A percentile compares a stretch with the other conserved stretches of the same genome.
Evolutionary conservation across 139 green algal species (phyloP).

Genomic region (Picocystis salinarum): DNA sequence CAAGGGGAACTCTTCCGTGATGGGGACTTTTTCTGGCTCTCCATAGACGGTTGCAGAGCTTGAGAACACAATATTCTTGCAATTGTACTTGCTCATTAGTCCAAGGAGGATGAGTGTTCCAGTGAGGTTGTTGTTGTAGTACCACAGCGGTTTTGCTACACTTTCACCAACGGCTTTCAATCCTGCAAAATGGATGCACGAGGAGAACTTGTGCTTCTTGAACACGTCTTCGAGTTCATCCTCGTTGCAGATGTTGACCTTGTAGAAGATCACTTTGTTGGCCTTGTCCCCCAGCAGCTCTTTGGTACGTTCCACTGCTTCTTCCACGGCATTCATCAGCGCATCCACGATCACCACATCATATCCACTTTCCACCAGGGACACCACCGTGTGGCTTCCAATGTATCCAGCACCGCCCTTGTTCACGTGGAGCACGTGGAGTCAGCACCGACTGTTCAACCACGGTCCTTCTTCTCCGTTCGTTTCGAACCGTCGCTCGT

Average conservation of each 20-base stretch:
- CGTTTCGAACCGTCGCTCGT: no score
- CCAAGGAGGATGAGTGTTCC: constrained; percentile 68
- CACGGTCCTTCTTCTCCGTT: no score
- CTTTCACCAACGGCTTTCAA: constrained; percentile 85
- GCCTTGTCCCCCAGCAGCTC: constrained; percentile 51
- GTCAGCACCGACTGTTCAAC: no score
- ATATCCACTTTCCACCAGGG: background rate
- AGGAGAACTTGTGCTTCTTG: constrained; percentile 10
- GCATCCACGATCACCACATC: background rate
- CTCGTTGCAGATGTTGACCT: constrained; percentile 15
- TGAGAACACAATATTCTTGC: constrained; percentile 73
- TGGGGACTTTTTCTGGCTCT: constrained; percentile 66
- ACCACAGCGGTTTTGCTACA: constrained; percentile 70
- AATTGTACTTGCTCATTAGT: constrained; percentile 36
- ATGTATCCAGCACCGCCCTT: constrained; percentile 21
- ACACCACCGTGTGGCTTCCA: constrained; percentile 71
- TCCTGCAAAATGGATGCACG: constrained; percentile 77
- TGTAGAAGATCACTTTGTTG: constrained; percentile 33
- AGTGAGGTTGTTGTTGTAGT: constrained; percentile 96
- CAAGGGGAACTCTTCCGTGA: constrained; percentile 56
- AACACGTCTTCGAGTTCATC: constrained; percentile 9
- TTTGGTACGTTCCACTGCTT: background rate
- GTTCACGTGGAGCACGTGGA: no score
- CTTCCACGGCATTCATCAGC: background rate
- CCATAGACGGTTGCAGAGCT: constrained; percentile 92